These are phyloP conservation scores for Thielaviopsis populi DNA, from an alignment of 2,329 filamentous ascomycete species.

Conservation along the genomic window DNA sequence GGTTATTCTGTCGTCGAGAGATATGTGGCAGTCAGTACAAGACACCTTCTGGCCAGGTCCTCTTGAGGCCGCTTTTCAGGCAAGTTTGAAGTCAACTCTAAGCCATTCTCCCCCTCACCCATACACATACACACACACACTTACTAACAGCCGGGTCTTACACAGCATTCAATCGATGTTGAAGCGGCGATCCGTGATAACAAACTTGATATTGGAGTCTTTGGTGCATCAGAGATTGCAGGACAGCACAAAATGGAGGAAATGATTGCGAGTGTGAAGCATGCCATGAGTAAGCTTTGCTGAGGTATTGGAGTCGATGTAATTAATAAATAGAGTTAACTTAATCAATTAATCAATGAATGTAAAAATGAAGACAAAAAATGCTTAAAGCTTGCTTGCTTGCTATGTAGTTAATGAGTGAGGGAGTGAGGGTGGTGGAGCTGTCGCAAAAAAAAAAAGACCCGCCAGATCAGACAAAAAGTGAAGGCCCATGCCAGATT, in stretches of 20 bases:
- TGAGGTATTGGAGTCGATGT: no score
- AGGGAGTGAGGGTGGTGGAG: no score
- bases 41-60: not conserved
- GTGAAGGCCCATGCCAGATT: slow-evolving; percentile 14
- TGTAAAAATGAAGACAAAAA: no score
- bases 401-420: no score
- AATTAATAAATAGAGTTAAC: no score
- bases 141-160: not conserved
- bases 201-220: slow-evolving; percentile 9
- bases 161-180: slow-evolving; percentile 11
- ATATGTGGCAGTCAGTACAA: not conserved
- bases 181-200: slow-evolving; percentile 9
- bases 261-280: slow-evolving; percentile 4
- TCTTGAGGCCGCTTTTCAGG: not conserved
- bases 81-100: not conserved
- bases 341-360: no score
- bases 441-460: no score
- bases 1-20: not conserved
- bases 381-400: no score
- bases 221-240: slow-evolving; percentile 6
- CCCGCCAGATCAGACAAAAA: not conserved
- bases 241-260: not conserved
- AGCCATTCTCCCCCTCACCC: not conserved
- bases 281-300: not conserved
- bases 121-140: no score